Percentiles rank a stretch among this genome's conserved stretches.
Conservation (phyloP, 2,329 filamentous ascomycete genomes). For the Trichophyton schoenleinii region DNA sequence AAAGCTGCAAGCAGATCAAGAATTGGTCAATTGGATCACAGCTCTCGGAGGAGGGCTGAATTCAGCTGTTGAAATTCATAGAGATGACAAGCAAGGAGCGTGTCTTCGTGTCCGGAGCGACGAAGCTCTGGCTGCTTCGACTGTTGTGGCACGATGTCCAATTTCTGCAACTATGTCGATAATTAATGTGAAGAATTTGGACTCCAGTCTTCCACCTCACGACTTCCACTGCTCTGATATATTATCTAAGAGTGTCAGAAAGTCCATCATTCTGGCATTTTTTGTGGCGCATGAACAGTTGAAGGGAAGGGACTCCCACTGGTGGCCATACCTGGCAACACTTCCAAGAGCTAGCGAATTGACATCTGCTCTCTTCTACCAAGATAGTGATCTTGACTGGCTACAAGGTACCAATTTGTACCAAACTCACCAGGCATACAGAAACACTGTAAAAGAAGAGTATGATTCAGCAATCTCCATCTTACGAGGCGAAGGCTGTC, state of each 20-base stretch:
- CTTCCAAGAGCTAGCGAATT: slow-evolving; percentile 53
- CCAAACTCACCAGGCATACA: slow-evolving; percentile 15
- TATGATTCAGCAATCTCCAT: slow-evolving; percentile 16
- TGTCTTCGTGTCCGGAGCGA: slow-evolving; percentile 7
- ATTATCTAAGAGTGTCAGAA: slow-evolving; percentile 41
- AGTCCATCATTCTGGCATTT: slow-evolving; percentile 53
- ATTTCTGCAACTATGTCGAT: slow-evolving; percentile 13
- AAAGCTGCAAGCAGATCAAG: background rate
- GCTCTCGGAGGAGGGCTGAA: slow-evolving; percentile 11
- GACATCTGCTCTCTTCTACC: slow-evolving; percentile 52
- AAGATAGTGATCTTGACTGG: slow-evolving; percentile 45
- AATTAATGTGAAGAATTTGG: slow-evolving; percentile 9
- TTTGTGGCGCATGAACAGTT: slow-evolving; percentile 59
- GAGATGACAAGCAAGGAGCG: slow-evolving; percentile 6
- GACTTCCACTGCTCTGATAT: slow-evolving; percentile 34
- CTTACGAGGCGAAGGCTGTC: slow-evolving; percentile 12
- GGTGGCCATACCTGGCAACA: slow-evolving; percentile 54
- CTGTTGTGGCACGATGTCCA: slow-evolving; percentile 11
- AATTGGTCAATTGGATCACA: slow-evolving; percentile 8
- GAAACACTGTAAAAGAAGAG: slow-evolving; percentile 8
- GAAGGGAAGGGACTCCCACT: slow-evolving; percentile 46
- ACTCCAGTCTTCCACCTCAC: slow-evolving; percentile 14
- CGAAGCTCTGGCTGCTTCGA: background rate
- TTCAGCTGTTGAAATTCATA: slow-evolving; percentile 12
- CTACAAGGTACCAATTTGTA: slow-evolving; percentile 28